Evolutionary conservation across 495 filamentous ascomycete species (phyloP).

Genomic region (Talaromyces nanjingensis): DNA sequence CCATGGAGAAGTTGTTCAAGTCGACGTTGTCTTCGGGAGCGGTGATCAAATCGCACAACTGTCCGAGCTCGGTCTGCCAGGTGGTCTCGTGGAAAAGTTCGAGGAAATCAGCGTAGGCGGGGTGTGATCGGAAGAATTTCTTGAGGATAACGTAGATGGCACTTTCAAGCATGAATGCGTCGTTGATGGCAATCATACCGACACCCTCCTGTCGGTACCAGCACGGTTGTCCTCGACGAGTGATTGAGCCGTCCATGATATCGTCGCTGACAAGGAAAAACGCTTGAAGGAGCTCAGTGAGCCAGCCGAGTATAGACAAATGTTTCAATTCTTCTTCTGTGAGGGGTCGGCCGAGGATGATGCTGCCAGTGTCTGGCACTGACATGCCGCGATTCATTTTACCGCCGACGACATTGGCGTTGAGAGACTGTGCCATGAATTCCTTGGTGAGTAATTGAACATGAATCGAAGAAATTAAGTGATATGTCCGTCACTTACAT

Average conservation of each 20-base stretch:
- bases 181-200: constrained; percentile 94
- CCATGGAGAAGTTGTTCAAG: constrained; percentile 84
- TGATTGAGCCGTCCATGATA: constrained; percentile 95
- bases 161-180: constrained; percentile 91
- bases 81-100: constrained; percentile 95
- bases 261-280: constrained; percentile 99
- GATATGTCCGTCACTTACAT: constrained; percentile 43
- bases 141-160: constrained; percentile 86
- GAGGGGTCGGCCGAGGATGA: constrained; percentile 68
- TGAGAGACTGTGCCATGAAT: constrained; percentile 50
- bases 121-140: constrained; percentile 82
- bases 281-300: constrained; percentile 95
- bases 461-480: not conserved
- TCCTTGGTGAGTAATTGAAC: constrained; percentile 15
- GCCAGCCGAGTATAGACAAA: constrained; percentile 83
- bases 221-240: constrained; percentile 85
- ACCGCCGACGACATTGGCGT: constrained; percentile 82
- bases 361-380: constrained; percentile 78
- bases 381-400: constrained; percentile 99
- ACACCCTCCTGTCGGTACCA: constrained; percentile 88
- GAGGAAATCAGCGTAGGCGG: constrained; percentile 78
- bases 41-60: constrained; percentile 89
- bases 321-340: constrained; percentile 75
- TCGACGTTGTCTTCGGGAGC: constrained; percentile 86
- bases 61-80: constrained; percentile 90